Evolutionary conservation across 208 protist genomes (phyloP), one percentile per base, ranked within the genome.

Genomic region (Plasmodiophora brassicae): DNA sequence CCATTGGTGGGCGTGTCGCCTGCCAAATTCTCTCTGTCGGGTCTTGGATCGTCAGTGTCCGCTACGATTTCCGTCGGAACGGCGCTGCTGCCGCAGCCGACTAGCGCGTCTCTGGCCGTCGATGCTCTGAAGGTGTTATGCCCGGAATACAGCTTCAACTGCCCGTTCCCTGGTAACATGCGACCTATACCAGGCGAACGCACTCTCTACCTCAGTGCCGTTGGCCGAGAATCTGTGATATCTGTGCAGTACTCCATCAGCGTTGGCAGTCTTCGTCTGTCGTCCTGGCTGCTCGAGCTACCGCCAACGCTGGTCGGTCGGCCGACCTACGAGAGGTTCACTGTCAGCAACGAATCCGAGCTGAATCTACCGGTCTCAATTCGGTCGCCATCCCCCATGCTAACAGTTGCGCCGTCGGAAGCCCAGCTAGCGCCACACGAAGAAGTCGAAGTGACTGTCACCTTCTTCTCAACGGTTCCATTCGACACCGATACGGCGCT

Each of bases 261-360:
- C n/a, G 65, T 78, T 5, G 41, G 41, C 10, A 5, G 32, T 5
- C n/a, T 78, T 5, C 65, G n/a, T n/a, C 5, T 78, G 5, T 36
- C 65, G 41, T 78, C 65, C 10, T 14, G 32, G n/a, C 41, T 36
- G 32, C 5, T 78, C 14, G 5, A 5, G n/a, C 41, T 78, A 44
- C 32, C 5, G 41, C 32, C 32, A 32, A 78, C 65, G 14, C n/a
- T 78, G 20, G 65, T 78, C 5, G 65, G 65, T 44, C 65, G 65
- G 5, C 65, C 65, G 20, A 38, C 41, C 41, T 5, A 36, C 41
- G 65, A 78, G n/a, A n/a, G n/a, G 32, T 14, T 78, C 41, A 36
- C 65, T 44, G 41, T 78, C n/a, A 78, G 32, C 5, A 78, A 78
- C n/a, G 65, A 78, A 44, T n/a, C 65, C n/a, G 65, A 78, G 41